Conservation (phyloP, 2,329 filamentous ascomycete species). For the Chaetomium sp. region DNA sequence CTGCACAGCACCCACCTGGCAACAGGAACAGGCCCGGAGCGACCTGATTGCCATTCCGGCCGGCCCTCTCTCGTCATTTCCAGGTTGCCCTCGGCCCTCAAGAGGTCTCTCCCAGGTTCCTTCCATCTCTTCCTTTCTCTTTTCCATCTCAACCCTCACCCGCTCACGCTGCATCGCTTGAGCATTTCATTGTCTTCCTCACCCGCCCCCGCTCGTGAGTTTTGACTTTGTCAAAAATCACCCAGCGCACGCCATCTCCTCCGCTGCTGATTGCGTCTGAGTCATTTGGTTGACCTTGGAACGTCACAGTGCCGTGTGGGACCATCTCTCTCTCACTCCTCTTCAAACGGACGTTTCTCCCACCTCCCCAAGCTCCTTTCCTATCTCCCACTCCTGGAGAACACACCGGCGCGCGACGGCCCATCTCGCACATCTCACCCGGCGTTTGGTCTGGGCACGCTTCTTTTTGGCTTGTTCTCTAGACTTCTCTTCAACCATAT, state of each 20-base stretch:
- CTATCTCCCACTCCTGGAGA: not conserved
- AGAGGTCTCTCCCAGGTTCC: slow-evolving; percentile 13
- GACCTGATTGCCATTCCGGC: slow-evolving; percentile 12
- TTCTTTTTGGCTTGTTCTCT: too few relatives aligned
- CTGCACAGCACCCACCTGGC: slow-evolving; percentile 11
- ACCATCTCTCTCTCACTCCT: slow-evolving; percentile 3
- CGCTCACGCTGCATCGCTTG: not conserved
- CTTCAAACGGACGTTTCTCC: not conserved
- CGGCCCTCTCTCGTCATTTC: not conserved
- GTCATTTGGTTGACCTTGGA: slow-evolving; percentile 28
- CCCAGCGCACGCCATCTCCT: slow-evolving; percentile 6
- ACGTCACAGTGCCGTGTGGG: slow-evolving; percentile 24
- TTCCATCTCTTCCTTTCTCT: slow-evolving; percentile 15
- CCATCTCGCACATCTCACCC: too few relatives aligned
- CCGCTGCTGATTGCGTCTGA: slow-evolving; percentile 24
- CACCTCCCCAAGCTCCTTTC: not conserved
- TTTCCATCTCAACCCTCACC: slow-evolving; percentile 7
- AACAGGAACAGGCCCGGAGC: slow-evolving; percentile 11
- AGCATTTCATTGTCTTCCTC: not conserved
- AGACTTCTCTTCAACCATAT: too few relatives aligned
- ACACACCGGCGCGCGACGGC: not conserved
- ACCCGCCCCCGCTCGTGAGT: not conserved
- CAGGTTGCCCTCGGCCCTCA: too few relatives aligned
- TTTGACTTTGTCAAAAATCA: slow-evolving; percentile 2
- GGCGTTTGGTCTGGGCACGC: too few relatives aligned